These are phyloP conservation scores for Globisporangium irregulare DNA, from an alignment of 352 stramenopile genomes.

Conservation along the genomic window DNA sequence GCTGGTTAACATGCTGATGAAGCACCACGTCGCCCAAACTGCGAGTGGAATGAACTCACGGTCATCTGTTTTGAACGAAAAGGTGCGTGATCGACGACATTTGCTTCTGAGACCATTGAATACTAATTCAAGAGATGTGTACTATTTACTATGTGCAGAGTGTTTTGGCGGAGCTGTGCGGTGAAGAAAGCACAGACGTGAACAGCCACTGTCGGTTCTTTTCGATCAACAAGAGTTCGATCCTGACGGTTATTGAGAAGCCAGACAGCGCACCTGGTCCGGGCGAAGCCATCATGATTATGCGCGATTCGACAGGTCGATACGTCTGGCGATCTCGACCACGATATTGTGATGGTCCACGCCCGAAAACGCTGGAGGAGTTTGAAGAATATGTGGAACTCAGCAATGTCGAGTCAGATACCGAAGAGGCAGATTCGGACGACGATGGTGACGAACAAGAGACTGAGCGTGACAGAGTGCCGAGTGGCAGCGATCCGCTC, in stretches of 20 bases:
- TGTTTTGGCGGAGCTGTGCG: slow-evolving; percentile 55
- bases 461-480: slow-evolving; percentile 28
- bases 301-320: slow-evolving; percentile 70
- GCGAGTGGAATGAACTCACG: slow-evolving; percentile 40
- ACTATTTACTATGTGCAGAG: slow-evolving; percentile 26
- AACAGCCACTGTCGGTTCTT: slow-evolving; percentile 75
- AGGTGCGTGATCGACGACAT: slow-evolving; percentile 28
- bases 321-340: slow-evolving; percentile 82
- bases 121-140: slow-evolving; percentile 2
- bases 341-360: slow-evolving; percentile 52
- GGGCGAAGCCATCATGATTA: slow-evolving; percentile 68
- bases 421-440: slow-evolving; percentile 27
- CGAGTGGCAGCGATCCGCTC: slow-evolving; percentile 43
- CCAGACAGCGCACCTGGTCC: slow-evolving; percentile 34
- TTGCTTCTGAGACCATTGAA: neutral
- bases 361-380: slow-evolving; percentile 50
- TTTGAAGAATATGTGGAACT: slow-evolving; percentile 44
- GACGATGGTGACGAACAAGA: slow-evolving; percentile 24
- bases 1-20: slow-evolving; percentile 85
- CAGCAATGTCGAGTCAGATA: slow-evolving; percentile 20
- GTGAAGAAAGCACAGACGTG: slow-evolving; percentile 36
- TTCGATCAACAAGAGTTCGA: slow-evolving; percentile 73
- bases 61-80: slow-evolving; percentile 56
- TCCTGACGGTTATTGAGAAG: slow-evolving; percentile 82
- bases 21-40: slow-evolving; percentile 75